phyloP scores from a whole-genome alignment of 2,329 filamentous ascomycete species.

The Alternaria novae-zelandiae region DNA sequence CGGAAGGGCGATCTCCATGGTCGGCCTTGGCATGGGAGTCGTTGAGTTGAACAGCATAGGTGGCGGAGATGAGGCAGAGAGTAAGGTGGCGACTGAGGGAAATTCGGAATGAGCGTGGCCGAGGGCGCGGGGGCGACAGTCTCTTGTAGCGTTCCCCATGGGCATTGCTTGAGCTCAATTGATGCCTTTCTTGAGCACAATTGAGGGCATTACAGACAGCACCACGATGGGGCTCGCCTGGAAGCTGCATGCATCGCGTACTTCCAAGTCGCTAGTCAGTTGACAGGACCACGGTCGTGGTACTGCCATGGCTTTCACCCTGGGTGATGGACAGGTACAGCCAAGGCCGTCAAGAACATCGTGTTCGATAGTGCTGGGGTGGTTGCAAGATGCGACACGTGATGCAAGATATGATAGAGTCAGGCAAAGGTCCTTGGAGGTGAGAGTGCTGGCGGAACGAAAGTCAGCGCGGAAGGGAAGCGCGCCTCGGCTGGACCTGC shows the following conservation, averaged over 20 bases:
- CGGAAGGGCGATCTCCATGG: conserved; percentile 5
- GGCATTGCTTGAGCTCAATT: not conserved
- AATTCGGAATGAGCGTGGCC: not conserved
- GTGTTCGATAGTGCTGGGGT: not conserved
- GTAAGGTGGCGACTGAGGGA: not conserved
- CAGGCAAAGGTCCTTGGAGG: not conserved
- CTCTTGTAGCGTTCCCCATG: conserved; percentile 1
- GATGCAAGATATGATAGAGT: not conserved
- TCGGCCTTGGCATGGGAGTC: conserved; percentile 10
- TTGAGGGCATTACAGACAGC: conserved; percentile 13
- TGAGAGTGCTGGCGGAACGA: not conserved
- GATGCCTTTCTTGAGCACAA: conserved; percentile 5
- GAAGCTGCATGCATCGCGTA: conserved; percentile 2
- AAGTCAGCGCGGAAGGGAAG: not conserved
- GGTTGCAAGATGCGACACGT: not conserved
- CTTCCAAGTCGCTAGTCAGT: conserved; percentile 1
- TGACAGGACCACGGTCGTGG: conserved; percentile 1
- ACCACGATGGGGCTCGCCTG: not conserved
- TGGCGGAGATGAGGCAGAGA: not conserved
- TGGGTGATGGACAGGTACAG: not conserved
- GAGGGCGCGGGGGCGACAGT: not conserved
- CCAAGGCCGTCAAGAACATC: not conserved
- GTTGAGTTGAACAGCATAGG: not conserved
- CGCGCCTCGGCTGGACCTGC: conserved; percentile 27
- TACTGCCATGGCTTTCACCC: not conserved